A percentile compares a stretch with the other conserved stretches of the same genome.
phyloP scores from a whole-genome alignment of 108 stramenopile genomes.

The Poteriospumella lacustris region DNA sequence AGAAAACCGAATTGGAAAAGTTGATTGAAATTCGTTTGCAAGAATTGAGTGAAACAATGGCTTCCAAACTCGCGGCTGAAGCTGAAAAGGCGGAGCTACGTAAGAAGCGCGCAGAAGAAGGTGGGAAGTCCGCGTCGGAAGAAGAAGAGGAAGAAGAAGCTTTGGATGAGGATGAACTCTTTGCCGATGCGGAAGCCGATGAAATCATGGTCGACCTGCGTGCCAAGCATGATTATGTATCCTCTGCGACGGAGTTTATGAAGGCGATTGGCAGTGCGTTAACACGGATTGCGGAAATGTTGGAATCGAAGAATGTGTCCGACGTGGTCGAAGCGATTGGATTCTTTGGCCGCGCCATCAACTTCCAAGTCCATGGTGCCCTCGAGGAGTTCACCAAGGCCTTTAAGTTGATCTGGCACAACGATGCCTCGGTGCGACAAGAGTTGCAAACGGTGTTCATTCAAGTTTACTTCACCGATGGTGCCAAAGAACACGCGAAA shows the following conservation, averaged over 20 bases:
- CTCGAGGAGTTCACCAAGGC: neutral
- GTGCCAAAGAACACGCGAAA: neutral
- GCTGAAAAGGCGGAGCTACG: neutral
- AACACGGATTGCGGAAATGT: neutral
- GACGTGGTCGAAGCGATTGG: constrained; percentile 11
- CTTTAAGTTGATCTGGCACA: constrained; percentile 16
- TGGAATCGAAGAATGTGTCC: neutral
- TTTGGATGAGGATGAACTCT: neutral
- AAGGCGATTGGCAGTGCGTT: neutral
- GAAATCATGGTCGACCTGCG: neutral
- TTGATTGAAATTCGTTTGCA: neutral
- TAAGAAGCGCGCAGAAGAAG: too few relatives aligned
- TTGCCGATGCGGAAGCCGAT: neutral
- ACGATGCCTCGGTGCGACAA: neutral
- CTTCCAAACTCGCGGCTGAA: neutral
- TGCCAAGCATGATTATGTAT: neutral
- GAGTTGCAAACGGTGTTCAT: neutral
- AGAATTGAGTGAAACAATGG: neutral
- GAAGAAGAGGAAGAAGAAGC: neutral
- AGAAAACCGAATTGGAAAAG: neutral
- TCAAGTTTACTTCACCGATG: constrained; percentile 7
- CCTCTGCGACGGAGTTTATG: neutral
- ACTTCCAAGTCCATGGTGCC: constrained; percentile 11
- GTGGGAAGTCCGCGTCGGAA: neutral
- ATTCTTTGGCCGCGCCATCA: neutral